These are phyloP conservation scores for Pythium volutum DNA, from an alignment of 352 stramenopile genomes.

Conservation along the genomic window DNA sequence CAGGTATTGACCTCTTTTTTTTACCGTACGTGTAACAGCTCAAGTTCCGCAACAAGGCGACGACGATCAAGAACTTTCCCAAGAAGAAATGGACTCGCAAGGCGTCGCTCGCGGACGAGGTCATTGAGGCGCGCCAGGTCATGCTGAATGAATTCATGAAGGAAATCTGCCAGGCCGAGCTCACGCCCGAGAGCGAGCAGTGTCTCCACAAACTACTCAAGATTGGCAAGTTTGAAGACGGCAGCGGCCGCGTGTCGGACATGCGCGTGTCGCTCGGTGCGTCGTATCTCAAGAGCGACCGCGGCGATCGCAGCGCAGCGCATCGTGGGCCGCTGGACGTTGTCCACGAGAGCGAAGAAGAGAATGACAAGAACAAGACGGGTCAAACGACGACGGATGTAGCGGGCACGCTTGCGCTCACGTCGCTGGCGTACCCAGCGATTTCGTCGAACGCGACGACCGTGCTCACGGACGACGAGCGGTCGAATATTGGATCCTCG, in stretches of 20 bases:
- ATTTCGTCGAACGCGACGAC: slow-evolving; percentile 31
- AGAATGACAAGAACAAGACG: slow-evolving; percentile 13
- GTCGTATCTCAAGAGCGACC: slow-evolving; percentile 22
- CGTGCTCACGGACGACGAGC: slow-evolving; percentile 29
- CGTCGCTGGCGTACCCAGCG: slow-evolving; percentile 16
- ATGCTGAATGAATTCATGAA: slow-evolving; percentile 77
- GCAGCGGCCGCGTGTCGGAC: slow-evolving; percentile 24
- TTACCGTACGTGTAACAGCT: slow-evolving; percentile 16
- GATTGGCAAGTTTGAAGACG: slow-evolving; percentile 50
- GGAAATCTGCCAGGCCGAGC: slow-evolving; percentile 36
- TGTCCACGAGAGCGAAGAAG: slow-evolving; percentile 20
- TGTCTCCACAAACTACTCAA: slow-evolving; percentile 56
- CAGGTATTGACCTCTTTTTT: not conserved
- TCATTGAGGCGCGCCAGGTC: slow-evolving; percentile 66
- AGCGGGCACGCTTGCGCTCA: slow-evolving; percentile 20
- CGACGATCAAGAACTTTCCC: slow-evolving; percentile 37
- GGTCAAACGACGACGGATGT: not conserved
- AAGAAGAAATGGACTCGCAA: slow-evolving; percentile 55
- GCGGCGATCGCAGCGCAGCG: not conserved
- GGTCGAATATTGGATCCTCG: slow-evolving; percentile 17
- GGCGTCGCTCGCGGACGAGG: slow-evolving; percentile 45
- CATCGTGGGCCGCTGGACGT: slow-evolving; percentile 18
- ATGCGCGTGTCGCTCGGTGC: slow-evolving; percentile 1
- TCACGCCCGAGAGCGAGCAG: slow-evolving; percentile 43
- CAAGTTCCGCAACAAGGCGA: slow-evolving; percentile 27